Evolutionary conservation across 495 filamentous ascomycete genomes (phyloP).

Genomic region (Usnea hakonensis): DNA sequence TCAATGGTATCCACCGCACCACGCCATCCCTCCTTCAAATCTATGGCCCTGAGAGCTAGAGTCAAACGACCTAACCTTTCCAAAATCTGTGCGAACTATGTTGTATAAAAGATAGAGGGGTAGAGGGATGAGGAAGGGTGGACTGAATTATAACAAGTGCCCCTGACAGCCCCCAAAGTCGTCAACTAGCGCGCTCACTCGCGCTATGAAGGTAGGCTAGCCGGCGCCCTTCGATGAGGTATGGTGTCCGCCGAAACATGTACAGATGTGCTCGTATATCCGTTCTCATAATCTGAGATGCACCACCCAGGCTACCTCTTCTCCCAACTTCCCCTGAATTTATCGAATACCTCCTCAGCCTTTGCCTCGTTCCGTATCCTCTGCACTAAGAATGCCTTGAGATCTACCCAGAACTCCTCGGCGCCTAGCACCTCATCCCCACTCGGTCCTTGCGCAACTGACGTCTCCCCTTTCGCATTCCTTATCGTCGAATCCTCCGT

Average conservation of each 20-base stretch:
- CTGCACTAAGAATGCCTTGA: slow-evolving; percentile 72
- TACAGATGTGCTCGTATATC: neutral
- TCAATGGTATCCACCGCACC: too few relatives aligned
- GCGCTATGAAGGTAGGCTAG: too few relatives aligned
- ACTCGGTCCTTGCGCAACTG: slow-evolving; percentile 47
- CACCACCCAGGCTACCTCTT: slow-evolving; percentile 13
- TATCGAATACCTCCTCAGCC: slow-evolving; percentile 52
- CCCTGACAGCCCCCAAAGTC: too few relatives aligned
- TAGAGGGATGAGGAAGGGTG: too few relatives aligned
- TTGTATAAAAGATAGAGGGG: too few relatives aligned
- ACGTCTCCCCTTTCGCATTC: slow-evolving; percentile 24
- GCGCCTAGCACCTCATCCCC: slow-evolving; percentile 54
- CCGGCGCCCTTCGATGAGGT: too few relatives aligned
- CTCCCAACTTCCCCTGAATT: slow-evolving; percentile 66
- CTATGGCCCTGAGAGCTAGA: too few relatives aligned
- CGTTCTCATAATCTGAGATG: neutral
- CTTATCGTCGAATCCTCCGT: slow-evolving; percentile 23
- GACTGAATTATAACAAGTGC: too few relatives aligned
- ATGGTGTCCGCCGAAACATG: neutral
- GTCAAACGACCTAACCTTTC: too few relatives aligned
- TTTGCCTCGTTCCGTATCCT: slow-evolving; percentile 64
- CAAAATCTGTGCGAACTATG: too few relatives aligned
- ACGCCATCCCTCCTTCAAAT: too few relatives aligned
- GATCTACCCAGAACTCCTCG: slow-evolving; percentile 80
- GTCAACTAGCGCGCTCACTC: too few relatives aligned